phyloP scores from a whole-genome alignment of 1,284 basidiomycete species.

The Cutaneotrichosporon arboriforme region DNA sequence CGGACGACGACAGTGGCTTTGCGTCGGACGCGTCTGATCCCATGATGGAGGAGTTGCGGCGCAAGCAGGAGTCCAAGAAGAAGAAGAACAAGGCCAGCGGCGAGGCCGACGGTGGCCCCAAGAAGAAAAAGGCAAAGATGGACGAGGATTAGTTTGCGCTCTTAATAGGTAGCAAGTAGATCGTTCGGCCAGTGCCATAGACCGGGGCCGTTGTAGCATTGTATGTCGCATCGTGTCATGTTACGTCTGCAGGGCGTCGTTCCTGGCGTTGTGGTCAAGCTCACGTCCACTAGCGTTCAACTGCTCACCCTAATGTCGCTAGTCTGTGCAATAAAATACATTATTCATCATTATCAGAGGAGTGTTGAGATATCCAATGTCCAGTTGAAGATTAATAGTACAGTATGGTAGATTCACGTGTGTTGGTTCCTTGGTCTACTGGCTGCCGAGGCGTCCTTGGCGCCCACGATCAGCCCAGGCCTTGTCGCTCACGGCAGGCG shows the following conservation, averaged over 20 bases:
- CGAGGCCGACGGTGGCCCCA: constrained; percentile 25
- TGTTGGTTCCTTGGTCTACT: neutral
- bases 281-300: no score
- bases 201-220: neutral
- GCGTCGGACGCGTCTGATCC: constrained; percentile 52
- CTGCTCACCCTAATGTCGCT: no score
- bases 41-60: constrained; percentile 64
- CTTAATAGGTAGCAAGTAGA: no score
- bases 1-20: constrained; percentile 52
- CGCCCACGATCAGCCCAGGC: constrained; percentile 1
- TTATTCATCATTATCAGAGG: neutral
- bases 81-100: constrained; percentile 38
- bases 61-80: constrained; percentile 56
- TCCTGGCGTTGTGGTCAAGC: no score
- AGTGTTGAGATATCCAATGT: no score
- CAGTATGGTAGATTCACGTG: neutral
- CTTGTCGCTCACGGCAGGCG: neutral
- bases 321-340: neutral
- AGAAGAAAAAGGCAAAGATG: constrained; percentile 40
- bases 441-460: neutral
- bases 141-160: constrained; percentile 18
- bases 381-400: neutral
- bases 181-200: no score
- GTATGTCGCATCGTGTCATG: neutral
- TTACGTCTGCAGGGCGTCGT: neutral